Evolutionary conservation across 2,329 filamentous ascomycete species (phyloP).

Genomic region (Fusarium poae): DNA sequence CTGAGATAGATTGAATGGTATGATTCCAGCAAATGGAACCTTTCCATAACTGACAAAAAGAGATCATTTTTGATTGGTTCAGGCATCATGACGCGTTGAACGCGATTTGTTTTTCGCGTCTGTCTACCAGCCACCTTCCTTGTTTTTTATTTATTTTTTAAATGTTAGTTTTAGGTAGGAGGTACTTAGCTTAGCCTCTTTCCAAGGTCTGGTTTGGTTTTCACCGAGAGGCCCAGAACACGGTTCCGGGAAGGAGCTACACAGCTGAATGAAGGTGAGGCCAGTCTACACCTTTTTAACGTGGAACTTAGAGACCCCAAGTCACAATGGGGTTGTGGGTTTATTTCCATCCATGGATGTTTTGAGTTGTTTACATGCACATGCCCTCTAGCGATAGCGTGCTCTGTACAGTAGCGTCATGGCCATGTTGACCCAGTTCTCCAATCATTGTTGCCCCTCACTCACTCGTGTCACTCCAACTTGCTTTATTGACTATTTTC

Average conservation of each 20-base stretch:
- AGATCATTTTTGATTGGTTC: slow-evolving; percentile 18
- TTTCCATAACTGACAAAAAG: not conserved
- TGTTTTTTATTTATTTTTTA: slow-evolving; percentile 6
- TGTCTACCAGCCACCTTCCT: slow-evolving; percentile 19
- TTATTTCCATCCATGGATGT: slow-evolving; percentile 10
- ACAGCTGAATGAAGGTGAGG: slow-evolving; percentile 20
- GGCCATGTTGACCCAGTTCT: slow-evolving; percentile 38
- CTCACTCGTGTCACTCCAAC: not conserved
- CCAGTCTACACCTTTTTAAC: slow-evolving; percentile 13
- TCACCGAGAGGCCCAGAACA: slow-evolving; percentile 1
- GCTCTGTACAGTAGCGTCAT: slow-evolving; percentile 33
- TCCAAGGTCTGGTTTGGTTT: slow-evolving; percentile 9
- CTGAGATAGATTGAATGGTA: slow-evolving; percentile 14
- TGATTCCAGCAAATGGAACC: slow-evolving; percentile 12
- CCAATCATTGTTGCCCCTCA: slow-evolving; percentile 29
- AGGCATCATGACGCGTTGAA: slow-evolving; percentile 25
- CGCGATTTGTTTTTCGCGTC: slow-evolving; percentile 30
- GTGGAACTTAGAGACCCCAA: not conserved
- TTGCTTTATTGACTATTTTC: not conserved
- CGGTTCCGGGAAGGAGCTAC: not conserved
- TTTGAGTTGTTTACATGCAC: slow-evolving; percentile 32
- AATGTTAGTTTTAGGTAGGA: not conserved
- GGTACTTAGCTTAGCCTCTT: not conserved
- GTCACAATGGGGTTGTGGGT: slow-evolving; percentile 1
- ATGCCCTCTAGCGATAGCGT: not conserved